These are phyloP conservation scores for Hyaloscypha variabilis DNA, from an alignment of 495 filamentous ascomycete genomes.

Conservation along the genomic window DNA sequence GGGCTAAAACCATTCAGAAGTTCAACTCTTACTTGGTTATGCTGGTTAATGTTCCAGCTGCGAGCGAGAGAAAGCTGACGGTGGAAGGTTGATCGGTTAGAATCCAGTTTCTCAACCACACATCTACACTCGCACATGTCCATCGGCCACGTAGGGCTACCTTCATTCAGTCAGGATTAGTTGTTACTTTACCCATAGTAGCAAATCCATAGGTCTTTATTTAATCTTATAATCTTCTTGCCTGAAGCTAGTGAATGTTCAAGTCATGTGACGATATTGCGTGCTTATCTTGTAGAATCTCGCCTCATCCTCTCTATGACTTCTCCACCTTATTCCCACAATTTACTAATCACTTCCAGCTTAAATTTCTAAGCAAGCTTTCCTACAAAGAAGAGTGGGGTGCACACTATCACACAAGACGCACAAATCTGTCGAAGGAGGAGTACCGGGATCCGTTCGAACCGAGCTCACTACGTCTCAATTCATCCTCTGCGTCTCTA, in stretches of 20 bases:
- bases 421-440: not conserved
- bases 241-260: not conserved
- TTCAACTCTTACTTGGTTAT: not conserved
- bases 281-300: not conserved
- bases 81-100: not conserved
- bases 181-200: not conserved
- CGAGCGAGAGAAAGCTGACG: not conserved
- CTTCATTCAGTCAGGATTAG: not conserved
- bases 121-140: no score
- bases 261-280: not conserved
- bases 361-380: not conserved
- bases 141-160: not conserved
- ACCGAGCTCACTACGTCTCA: not conserved
- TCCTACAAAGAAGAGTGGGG: not conserved
- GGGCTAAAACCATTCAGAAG: no score
- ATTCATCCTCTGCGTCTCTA: not conserved
- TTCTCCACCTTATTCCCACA: not conserved
- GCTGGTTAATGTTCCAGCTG: not conserved
- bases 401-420: not conserved
- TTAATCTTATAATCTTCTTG: not conserved
- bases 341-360: not conserved
- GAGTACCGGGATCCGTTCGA: not conserved
- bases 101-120: not conserved
- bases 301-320: not conserved
- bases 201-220: not conserved